phyloP scores from a whole-genome alignment of 2,329 filamentous ascomycete species.

The Capronia americana region DNA sequence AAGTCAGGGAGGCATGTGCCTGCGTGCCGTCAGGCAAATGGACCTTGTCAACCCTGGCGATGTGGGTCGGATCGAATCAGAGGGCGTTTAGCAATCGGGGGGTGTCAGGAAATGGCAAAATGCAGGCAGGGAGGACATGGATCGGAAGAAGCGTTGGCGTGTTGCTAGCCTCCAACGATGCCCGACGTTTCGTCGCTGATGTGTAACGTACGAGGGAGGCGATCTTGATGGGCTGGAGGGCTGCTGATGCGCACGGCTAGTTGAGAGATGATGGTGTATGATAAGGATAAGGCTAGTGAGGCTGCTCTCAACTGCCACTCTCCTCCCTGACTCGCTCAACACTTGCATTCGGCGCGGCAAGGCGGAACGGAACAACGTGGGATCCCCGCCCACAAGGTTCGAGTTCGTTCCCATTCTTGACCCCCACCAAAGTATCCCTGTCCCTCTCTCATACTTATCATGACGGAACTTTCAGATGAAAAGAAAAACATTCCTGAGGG shows the following conservation, averaged over 20 bases:
- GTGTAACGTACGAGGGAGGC: slow-evolving; percentile 12
- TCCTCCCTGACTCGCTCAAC: slow-evolving; percentile 4
- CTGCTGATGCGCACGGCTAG: slow-evolving; percentile 12
- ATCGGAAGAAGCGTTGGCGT: slow-evolving; percentile 31
- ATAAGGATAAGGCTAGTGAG: slow-evolving; percentile 33
- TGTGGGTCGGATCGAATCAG: slow-evolving; percentile 32
- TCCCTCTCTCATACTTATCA: background rate
- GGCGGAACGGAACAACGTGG: slow-evolving; percentile 38
- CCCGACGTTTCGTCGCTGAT: slow-evolving; percentile 29
- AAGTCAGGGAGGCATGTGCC: slow-evolving; percentile 36
- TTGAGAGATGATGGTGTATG: slow-evolving; percentile 26
- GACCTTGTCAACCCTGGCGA: slow-evolving; percentile 18
- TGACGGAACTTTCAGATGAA: slow-evolving; percentile 2
- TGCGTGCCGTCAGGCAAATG: slow-evolving; percentile 30
- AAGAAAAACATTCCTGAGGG: background rate
- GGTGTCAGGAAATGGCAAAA: slow-evolving; percentile 22
- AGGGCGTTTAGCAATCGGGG: slow-evolving; percentile 32
- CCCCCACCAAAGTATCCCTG: slow-evolving; percentile 17
- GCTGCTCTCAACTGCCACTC: slow-evolving; percentile 14
- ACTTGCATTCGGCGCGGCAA: slow-evolving; percentile 16
- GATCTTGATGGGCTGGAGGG: slow-evolving; percentile 22
- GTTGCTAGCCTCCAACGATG: slow-evolving; percentile 36
- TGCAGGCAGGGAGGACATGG: slow-evolving; percentile 33
- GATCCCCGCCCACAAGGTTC: slow-evolving; percentile 26
- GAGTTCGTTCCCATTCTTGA: background rate